phyloP scores from a whole-genome alignment of 1,284 basidiomycete species.

The Ceratobasidium sp. region DNA sequence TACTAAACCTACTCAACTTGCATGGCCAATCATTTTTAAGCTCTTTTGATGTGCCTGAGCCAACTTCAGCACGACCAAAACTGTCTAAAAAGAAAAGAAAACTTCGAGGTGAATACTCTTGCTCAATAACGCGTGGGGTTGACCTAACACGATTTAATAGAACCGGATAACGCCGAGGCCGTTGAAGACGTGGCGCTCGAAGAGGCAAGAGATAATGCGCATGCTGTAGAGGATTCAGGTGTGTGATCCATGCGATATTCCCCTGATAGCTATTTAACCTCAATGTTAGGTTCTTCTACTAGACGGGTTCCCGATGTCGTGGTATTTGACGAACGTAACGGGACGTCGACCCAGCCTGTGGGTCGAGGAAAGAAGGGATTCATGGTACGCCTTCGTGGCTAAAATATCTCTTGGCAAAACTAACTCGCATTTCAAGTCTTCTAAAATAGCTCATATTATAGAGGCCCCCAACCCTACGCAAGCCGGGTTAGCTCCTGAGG shows the following conservation, averaged over 20 bases:
- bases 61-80: background rate
- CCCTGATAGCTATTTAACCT: conserved; percentile 5
- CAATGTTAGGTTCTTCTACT: conserved; percentile 11
- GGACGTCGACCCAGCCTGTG: conserved; percentile 1
- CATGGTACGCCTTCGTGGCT: conserved; percentile 8
- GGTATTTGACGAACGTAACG: conserved; percentile 15
- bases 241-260: background rate
- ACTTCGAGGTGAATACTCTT: conserved; percentile 4
- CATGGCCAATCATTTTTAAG: conserved; percentile 26
- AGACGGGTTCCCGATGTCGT: conserved; percentile 21
- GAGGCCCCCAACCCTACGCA: background rate
- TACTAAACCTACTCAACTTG: conserved; percentile 17
- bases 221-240: conserved; percentile 14
- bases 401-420: conserved; percentile 2
- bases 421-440: conserved; percentile 12
- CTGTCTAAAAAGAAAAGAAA: conserved; percentile 23
- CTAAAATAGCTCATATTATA: conserved; percentile 29
- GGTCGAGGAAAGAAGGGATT: conserved; percentile 28
- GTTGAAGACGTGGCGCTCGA: background rate
- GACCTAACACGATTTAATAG: background rate
- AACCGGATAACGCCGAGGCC: background rate
- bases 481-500: background rate
- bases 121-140: background rate
- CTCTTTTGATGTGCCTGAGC: conserved; percentile 21
- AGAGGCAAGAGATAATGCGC: background rate